Evolutionary conservation across 2,329 filamentous ascomycete species (phyloP), one percentile per base, ranked within the genome.

Genomic region (Pseudocercospora vitis): DNA sequence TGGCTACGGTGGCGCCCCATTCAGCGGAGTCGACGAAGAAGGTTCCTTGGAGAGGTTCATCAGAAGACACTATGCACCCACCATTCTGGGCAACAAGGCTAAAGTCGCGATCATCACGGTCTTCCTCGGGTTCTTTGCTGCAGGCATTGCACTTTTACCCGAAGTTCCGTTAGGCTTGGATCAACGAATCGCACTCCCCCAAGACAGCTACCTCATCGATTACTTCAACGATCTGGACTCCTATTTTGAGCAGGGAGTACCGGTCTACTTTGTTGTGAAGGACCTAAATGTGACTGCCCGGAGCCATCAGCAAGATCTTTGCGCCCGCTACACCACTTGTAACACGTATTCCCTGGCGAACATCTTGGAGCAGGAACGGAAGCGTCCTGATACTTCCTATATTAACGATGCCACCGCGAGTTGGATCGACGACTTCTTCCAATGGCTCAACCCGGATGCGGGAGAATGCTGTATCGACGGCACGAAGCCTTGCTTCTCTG

Each of bases 181-280:
- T 67, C 94, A 99, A 73, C 85, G 94, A 14, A 92, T 96, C 50
- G 94, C 94, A 8, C 88, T 99, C 53, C 94, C 94, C 0, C 89
- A 88, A 60, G 91, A 89, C 65, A 97, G 92, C 1, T 99, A 99
- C 69, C 78, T 99, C 47, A 96, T 99, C 58, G 84, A 88, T 7
- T 99, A 96, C 72, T 99, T 99, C 73, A 91, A 97, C 66, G 94
- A 99, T 69, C 77, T 99, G 24, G 95, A 96, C 70, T 84, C 85
- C 55, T 99, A 99, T 69, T 87, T 97, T 64, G 88, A 91, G 56
- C 86, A 85, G 12, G 95, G 94, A 0, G 92, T 94, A 45, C 94
- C 94, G 0, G 91, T 99, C 6, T 99, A 97, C 71, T 99, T 99
- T 70, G 90, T 99, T 40, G 90, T 91, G 2, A 84, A 86, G 16